Base-by-base conservation (phyloP, 345 rosid species). In the Eucalyptus regnans region DNA sequence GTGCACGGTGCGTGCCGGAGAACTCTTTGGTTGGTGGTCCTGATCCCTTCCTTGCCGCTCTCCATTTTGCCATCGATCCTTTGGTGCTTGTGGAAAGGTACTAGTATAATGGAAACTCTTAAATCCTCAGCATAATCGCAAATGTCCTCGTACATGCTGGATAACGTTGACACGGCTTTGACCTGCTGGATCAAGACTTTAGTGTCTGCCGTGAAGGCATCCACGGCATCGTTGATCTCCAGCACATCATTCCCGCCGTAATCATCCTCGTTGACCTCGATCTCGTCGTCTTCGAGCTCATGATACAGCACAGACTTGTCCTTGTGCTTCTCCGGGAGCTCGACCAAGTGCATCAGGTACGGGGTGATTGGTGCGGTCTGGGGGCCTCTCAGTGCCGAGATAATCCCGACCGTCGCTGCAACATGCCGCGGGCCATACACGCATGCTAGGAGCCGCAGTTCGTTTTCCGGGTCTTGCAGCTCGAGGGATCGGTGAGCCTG, bases 81-180 rank as follows among this genome's bases (percentile, higher is more conserved):
- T 87, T 96, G 99, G 91, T 96, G 98, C 92, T 96, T 97, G 92
- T 97, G 99, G 89, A 97, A 97, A 1, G 98, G 96, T 23, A 97
- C 92, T 66, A 97, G 90, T 49, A 96, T 91, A 29, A 97, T 95
- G 12, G 98, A 93, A 6, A 91, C 95, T 14, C 97, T 94, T 12
- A 96, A 93, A 88, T 97, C 97, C 93, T 95, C 99, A 4, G 94
- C 96, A 2, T 86, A 87, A 52, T 93, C 90, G 60, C 99, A 97
- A 4, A 97, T 94, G 87, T 97, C 99, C 90, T 95, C 95, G 43
- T 93, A 94, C 94, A 96, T 93, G 64, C 25, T 91, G 37, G 90
- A 86, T 86, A 93, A 91, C 11, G 90, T 89, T 8, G 98, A 93
- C 7, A 97, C 99, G 17, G 94, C 92, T 88, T 96, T 97, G 14